These are phyloP conservation scores for Fusarium sp. DNA, from an alignment of 2,329 filamentous ascomycete genomes.

Conservation along the genomic window DNA sequence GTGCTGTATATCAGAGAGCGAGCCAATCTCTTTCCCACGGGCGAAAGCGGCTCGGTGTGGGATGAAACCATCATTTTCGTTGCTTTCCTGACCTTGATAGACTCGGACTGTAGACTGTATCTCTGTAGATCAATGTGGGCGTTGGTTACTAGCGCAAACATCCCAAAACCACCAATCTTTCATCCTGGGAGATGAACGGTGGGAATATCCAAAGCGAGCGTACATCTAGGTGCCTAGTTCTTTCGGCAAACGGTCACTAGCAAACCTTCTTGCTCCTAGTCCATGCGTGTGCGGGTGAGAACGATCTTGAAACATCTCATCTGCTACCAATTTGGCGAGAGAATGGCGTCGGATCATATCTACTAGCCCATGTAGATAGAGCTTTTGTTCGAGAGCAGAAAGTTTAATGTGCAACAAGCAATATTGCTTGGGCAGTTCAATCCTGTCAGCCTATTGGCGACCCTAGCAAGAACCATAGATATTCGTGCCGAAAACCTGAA, in stretches of 20 bases:
- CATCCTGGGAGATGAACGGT: slow-evolving; percentile 24
- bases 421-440: background rate
- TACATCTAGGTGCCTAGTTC: slow-evolving; percentile 15
- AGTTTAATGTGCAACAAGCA: background rate
- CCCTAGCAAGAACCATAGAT: background rate
- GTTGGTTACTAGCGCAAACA: slow-evolving; percentile 15
- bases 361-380: background rate
- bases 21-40: slow-evolving; percentile 11
- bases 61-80: slow-evolving; percentile 18
- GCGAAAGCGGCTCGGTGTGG: slow-evolving; percentile 28
- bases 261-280: slow-evolving; percentile 20
- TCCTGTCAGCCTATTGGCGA: background rate
- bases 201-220: slow-evolving; percentile 2
- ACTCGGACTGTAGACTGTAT: slow-evolving; percentile 2
- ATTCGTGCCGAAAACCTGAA: background rate
- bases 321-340: background rate
- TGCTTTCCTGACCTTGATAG: slow-evolving; percentile 3
- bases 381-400: background rate
- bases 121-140: slow-evolving; percentile 9
- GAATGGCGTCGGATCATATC: background rate
- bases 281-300: background rate
- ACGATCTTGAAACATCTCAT: background rate
- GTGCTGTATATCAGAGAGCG: slow-evolving; percentile 1
- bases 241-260: slow-evolving; percentile 21
- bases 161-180: slow-evolving; percentile 2